Conservation (phyloP, 805 yeast genomes). For the Sporopachydermia lactativora region DNA sequence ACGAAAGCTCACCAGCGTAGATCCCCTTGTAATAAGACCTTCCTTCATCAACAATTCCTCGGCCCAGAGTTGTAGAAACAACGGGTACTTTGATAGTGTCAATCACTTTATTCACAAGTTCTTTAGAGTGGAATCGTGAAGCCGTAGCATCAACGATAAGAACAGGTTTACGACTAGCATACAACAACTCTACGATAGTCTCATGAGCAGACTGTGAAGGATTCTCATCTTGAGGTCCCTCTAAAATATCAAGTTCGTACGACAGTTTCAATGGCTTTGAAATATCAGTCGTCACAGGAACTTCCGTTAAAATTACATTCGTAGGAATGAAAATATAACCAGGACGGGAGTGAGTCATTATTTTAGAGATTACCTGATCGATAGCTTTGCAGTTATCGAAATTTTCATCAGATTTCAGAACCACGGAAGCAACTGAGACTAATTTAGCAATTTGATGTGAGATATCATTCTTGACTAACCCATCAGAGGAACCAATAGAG, state of each 20-base stretch:
- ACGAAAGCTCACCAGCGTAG: conserved; percentile 58
- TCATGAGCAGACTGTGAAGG: conserved; percentile 23
- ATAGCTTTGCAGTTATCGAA: neutral
- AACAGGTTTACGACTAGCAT: conserved; percentile 45
- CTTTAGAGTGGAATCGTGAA: conserved; percentile 48
- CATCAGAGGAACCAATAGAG: neutral
- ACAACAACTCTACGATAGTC: conserved; percentile 32
- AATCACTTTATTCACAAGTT: conserved; percentile 42
- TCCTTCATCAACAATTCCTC: conserved; percentile 54
- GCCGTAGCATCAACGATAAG: conserved; percentile 73
- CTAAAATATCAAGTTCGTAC: neutral
- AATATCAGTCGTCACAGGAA: conserved; percentile 12
- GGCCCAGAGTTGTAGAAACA: conserved; percentile 73
- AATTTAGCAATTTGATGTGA: neutral
- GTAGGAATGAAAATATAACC: conserved; percentile 56
- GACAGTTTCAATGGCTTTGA: neutral
- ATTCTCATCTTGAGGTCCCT: neutral
- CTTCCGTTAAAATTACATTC: conserved; percentile 35
- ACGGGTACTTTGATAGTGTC: conserved; percentile 56
- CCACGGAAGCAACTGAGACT: neutral
- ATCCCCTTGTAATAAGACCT: conserved; percentile 62
- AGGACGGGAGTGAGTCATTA: conserved; percentile 32
- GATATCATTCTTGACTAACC: neutral
- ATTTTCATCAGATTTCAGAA: neutral
- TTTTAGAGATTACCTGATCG: neutral